Evolutionary conservation across 2,329 filamentous ascomycete genomes (phyloP), one percentile per base, ranked within the genome.

Genomic region (Aspergillus ruber): DNA sequence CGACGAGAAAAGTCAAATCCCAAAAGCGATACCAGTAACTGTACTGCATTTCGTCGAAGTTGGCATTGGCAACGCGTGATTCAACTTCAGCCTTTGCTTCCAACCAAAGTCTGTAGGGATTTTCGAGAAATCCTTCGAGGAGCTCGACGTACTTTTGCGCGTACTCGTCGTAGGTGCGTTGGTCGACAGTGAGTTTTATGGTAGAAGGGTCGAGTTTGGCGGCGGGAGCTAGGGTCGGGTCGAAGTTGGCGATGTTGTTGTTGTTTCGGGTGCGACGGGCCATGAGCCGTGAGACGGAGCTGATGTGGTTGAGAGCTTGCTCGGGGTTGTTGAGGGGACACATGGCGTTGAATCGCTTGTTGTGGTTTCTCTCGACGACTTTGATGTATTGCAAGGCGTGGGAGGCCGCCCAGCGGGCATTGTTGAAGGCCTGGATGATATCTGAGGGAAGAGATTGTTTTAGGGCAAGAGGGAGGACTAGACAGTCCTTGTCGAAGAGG

Each of bases 1-100:
- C 55, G 2, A 8, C 9, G 1, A 55, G 42, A 43, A 63, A 67
- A 1, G 15, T 21, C 1, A 40, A 23, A 2, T 52, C 29, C 59
- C 58, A 66, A 57, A 64, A 68, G 6, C 40, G 17, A 18, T 45
- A 42, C 52, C 58, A 61, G 44, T 58, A 45, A 1, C n/a, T n/a
- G 23, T 50, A 51, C 7, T 57, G 48, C 43, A 50, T 41, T 10
- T 51, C 27, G 6, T 44, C 44, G 6, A 62, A 46, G 1, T 39
- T 45, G 6, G 48, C 46, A 6, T 46, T 42, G 1, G n/a, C 10
- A 4, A 61, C 49, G 0, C 44, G 8, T 6, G 48, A 18, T 10
- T 58, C 45, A 10, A 62, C 46, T 1, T 43, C 43, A 2, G 25
- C 6, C 35, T 54, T 55, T 2, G 51, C 41, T 9, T 50, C 43